Percentiles rank a stretch among this genome's conserved stretches.
Conservation (phyloP, 441 rosid genomes). For the Erodium trifolium region DNA sequence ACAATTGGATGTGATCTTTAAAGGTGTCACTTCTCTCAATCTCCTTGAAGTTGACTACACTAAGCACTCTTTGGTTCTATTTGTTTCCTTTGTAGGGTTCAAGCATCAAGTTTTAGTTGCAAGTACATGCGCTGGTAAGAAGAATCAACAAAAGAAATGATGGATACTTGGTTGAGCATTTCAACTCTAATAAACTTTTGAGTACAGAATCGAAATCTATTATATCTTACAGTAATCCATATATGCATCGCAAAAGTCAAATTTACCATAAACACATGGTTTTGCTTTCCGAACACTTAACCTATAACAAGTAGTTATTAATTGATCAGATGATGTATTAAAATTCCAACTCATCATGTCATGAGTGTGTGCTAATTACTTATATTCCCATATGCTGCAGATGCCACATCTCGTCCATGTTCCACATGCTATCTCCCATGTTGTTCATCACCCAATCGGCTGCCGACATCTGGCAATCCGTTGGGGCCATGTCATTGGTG, state of each 20-base stretch:
- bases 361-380: conserved; percentile 8
- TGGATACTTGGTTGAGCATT: neutral
- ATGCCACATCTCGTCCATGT: conserved; percentile 53
- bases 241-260: neutral
- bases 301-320: neutral
- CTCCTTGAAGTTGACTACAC: conserved; percentile 25
- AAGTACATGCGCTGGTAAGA: conserved; percentile 5
- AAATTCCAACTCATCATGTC: neutral
- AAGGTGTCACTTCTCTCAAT: conserved; percentile 25
- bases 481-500: conserved; percentile 4
- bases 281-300: neutral
- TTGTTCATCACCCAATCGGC: conserved; percentile 23
- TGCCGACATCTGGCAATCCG: conserved; percentile 23
- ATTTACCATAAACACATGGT: conserved; percentile 1
- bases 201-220: conserved; percentile 1
- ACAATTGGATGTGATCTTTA: conserved; percentile 18
- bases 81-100: conserved; percentile 8
- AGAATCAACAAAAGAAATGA: neutral
- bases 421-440: conserved; percentile 39
- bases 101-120: neutral
- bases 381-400: conserved; percentile 27
- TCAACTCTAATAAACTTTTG: conserved; percentile 4
- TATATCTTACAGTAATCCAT: neutral
- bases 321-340: conserved; percentile 6
- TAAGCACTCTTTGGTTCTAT: conserved; percentile 18